Evolutionary conservation across 1,284 basidiomycete genomes (phyloP).

Genomic region (Mycosarcoma maydis): DNA sequence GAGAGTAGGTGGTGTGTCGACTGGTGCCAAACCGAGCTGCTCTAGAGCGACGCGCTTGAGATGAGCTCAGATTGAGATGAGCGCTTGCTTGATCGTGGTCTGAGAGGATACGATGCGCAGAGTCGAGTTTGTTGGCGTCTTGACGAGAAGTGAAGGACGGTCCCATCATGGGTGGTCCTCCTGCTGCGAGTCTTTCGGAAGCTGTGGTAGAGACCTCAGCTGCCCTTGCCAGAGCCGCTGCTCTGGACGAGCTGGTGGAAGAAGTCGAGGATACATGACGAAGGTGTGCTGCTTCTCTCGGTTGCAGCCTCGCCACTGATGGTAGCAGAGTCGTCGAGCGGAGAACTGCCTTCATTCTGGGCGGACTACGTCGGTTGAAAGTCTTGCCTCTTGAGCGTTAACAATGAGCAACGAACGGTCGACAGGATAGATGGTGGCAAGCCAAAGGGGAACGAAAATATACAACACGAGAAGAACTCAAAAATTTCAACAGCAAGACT

Average conservation of each 20-base stretch:
- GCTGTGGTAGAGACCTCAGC: conserved; percentile 34
- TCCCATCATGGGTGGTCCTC: conserved; percentile 17
- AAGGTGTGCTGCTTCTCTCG: conserved; percentile 2
- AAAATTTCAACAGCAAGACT: neutral
- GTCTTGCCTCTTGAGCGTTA: too few relatives aligned
- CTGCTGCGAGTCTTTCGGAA: conserved; percentile 23
- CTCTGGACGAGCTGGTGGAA: conserved; percentile 23
- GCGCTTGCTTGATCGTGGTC: conserved; percentile 10
- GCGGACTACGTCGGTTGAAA: too few relatives aligned
- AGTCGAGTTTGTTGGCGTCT: conserved; percentile 10
- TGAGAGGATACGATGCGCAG: conserved; percentile 1
- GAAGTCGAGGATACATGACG: conserved; percentile 20
- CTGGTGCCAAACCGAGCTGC: conserved; percentile 41
- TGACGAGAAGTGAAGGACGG: conserved; percentile 19
- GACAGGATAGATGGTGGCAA: conserved; percentile 8
- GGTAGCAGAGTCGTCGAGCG: neutral
- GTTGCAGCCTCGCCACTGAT: conserved; percentile 1
- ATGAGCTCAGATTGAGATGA: conserved; percentile 36
- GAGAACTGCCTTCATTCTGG: conserved; percentile 28
- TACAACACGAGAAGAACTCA: conserved; percentile 4
- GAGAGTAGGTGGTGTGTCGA: conserved; percentile 15
- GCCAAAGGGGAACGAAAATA: too few relatives aligned
- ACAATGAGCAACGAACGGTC: too few relatives aligned
- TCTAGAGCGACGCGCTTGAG: conserved; percentile 38
- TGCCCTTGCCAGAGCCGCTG: conserved; percentile 38